Evolutionary conservation across 345 rosid genomes (phyloP).

Genomic region (Moringa oleifera): DNA sequence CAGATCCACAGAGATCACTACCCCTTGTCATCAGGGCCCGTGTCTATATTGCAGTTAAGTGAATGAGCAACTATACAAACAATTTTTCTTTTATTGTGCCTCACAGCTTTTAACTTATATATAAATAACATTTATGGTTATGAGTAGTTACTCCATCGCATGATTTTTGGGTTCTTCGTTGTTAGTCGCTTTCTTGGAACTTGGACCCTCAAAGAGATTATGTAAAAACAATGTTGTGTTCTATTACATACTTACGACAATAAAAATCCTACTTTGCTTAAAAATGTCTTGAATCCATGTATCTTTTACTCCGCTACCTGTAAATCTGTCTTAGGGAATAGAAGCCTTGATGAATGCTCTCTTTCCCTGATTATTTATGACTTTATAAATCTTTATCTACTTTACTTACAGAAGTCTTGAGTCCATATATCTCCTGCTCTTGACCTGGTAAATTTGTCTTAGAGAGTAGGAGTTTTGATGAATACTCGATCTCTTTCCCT

Average conservation of each 20-base stretch:
- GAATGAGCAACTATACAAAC: background rate
- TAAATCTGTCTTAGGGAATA: no score
- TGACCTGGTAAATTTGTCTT: no score
- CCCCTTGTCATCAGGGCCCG: slow-evolving; percentile 80
- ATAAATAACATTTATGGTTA: background rate
- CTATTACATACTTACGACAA: no score
- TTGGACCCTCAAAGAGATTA: background rate
- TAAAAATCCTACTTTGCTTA: background rate
- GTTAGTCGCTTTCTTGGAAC: background rate
- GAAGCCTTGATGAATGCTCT: no score
- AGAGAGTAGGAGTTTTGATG: no score
- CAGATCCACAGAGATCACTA: slow-evolving; percentile 83
- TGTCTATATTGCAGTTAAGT: slow-evolving; percentile 80
- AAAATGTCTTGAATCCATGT: no score
- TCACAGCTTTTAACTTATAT: background rate
- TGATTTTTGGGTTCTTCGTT: background rate
- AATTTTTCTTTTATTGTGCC: background rate
- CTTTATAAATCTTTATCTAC: no score
- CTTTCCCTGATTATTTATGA: no score
- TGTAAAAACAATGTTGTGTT: background rate
- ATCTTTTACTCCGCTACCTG: no score
- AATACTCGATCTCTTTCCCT: no score
- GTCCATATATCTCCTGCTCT: no score
- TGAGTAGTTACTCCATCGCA: background rate
- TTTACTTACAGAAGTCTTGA: no score